Evolutionary conservation across 805 yeast species (phyloP).

Genomic region (Deakozyma indianensis): DNA sequence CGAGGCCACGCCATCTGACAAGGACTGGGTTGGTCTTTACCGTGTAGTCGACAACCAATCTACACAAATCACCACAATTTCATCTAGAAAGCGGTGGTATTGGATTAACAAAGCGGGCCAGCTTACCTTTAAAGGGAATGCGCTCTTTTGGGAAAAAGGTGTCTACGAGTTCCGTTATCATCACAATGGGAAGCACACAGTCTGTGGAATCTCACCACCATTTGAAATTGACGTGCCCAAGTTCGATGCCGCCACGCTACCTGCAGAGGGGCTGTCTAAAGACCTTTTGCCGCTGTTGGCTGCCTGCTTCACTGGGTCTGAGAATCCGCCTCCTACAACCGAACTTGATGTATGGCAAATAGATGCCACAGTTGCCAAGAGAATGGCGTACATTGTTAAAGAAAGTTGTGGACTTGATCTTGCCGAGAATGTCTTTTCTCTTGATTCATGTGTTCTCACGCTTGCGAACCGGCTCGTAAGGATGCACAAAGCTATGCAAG

Average conservation of each 20-base stretch:
- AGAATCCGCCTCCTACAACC: conserved; percentile 10
- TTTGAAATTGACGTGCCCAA: conserved; percentile 40
- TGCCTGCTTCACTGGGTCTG: conserved; percentile 12
- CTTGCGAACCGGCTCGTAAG: conserved; percentile 16
- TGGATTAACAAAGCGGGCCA: conserved; percentile 25
- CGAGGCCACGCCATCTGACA: conserved; percentile 32
- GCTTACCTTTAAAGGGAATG: conserved; percentile 32
- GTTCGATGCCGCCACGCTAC: conserved; percentile 18
- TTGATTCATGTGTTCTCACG: conserved; percentile 23
- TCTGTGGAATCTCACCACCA: conserved; percentile 48
- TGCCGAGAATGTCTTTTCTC: conserved; percentile 27
- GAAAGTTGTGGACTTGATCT: conserved; percentile 21
- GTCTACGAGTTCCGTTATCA: conserved; percentile 65
- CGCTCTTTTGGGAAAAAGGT: conserved; percentile 53
- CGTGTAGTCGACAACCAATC: conserved; percentile 42
- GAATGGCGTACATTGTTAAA: conserved; percentile 15
- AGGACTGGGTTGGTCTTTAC: conserved; percentile 72
- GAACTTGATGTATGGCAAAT: conserved; percentile 14
- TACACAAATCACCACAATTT: conserved; percentile 5
- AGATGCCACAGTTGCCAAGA: conserved; percentile 10
- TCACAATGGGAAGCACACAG: conserved; percentile 51
- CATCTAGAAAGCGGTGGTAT: conserved; percentile 9
- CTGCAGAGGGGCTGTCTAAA: conserved; percentile 19
- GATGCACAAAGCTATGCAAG: conserved; percentile 18
- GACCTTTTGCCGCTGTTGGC: conserved; percentile 17